Conservation (phyloP, 371 early-diverging fungal genomes). For the Parasitella parasitica region DNA sequence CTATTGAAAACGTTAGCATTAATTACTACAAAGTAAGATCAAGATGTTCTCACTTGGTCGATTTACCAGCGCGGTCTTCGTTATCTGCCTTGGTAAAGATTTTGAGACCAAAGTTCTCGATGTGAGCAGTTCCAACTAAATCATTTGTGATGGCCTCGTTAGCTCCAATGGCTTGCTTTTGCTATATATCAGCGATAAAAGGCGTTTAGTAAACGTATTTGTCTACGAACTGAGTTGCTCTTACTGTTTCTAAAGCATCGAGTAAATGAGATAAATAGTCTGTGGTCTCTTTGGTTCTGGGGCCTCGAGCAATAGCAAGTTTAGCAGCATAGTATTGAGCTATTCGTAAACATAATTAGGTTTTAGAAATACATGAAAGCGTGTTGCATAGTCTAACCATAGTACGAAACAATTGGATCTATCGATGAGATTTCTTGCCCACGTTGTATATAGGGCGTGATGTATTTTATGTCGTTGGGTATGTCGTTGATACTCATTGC, state of each 20-base stretch:
- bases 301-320: conserved; percentile 69
- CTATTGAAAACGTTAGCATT: conserved; percentile 29
- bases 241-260: conserved; percentile 77
- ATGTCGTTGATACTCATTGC: conserved; percentile 27
- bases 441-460: conserved; percentile 80
- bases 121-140: conserved; percentile 76
- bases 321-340: conserved; percentile 89
- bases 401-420: conserved; percentile 90
- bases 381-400: conserved; percentile 60
- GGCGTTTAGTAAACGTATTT: background rate
- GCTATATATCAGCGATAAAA: conserved; percentile 45
- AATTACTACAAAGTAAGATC: background rate
- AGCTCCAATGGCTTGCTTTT: conserved; percentile 60
- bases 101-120: conserved; percentile 87
- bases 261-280: conserved; percentile 67
- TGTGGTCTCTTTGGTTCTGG: conserved; percentile 60
- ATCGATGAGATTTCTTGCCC: conserved; percentile 70
- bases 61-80: conserved; percentile 83
- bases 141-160: conserved; percentile 82
- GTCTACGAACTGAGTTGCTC: background rate
- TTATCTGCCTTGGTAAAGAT: conserved; percentile 92
- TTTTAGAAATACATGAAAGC: background rate
- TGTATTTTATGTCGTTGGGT: conserved; percentile 77
- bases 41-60: conserved; percentile 59
- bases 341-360: conserved; percentile 17